phyloP scores from a whole-genome alignment of 768 basidiomycete genomes.

The Podaxis carcinomalis region DNA sequence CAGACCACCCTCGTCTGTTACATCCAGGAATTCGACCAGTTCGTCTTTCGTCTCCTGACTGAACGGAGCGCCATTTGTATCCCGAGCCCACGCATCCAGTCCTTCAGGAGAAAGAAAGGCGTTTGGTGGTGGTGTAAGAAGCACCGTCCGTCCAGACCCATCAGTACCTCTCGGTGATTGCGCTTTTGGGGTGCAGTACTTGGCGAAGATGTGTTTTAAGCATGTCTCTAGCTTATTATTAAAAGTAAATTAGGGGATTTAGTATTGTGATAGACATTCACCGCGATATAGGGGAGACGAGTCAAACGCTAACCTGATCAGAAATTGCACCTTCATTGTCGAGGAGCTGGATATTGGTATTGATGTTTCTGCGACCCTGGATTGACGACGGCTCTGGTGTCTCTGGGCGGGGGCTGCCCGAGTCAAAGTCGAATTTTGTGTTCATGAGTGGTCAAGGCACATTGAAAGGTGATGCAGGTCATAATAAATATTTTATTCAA shows the following conservation, averaged over 20 bases:
- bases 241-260: neutral
- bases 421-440: constrained; percentile 19
- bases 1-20: constrained; percentile 63
- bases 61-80: constrained; percentile 83
- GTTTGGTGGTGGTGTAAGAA: constrained; percentile 46
- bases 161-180: constrained; percentile 7
- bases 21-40: constrained; percentile 70
- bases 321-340: constrained; percentile 71
- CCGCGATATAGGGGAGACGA: neutral
- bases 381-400: constrained; percentile 60
- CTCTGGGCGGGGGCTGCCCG: constrained; percentile 49
- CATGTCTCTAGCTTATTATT: constrained; percentile 56
- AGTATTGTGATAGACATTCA: neutral
- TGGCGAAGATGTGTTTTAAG: constrained; percentile 73
- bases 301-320: constrained; percentile 40
- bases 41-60: constrained; percentile 75
- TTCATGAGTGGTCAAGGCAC: constrained; percentile 11
- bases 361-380: constrained; percentile 50
- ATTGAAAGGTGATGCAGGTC: neutral
- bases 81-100: constrained; percentile 71
- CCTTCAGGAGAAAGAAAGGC: constrained; percentile 58
- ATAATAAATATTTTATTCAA: neutral
- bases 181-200: constrained; percentile 57
- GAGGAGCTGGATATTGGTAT: constrained; percentile 47
- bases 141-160: constrained; percentile 10